Evolutionary conservation across 495 filamentous ascomycete species (phyloP), one percentile per base, ranked within the genome.

Genomic region (Hypoxylon subgilvum): DNA sequence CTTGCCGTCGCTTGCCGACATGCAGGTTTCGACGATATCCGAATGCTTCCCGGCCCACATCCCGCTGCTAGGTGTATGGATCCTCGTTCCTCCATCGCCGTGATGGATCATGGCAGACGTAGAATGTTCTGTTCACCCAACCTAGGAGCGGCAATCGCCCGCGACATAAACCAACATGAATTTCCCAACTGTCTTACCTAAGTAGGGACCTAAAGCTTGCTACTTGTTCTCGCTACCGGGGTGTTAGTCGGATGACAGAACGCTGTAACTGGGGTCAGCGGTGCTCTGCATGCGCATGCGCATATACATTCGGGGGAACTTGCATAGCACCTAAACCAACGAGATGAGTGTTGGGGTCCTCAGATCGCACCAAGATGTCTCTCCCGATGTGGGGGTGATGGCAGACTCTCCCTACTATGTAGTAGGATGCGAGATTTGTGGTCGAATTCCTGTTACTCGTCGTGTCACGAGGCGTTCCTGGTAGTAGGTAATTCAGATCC

Each of bases 1-100:
- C 49, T 65, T 55, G 36, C 49, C 44, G 61, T 45, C 27, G 49
- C 44, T 56, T 55, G 55, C 61, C 55, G 47, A 28, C 54, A 18
- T 56, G 55, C 55, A 65, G 55, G 16, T 14, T 59, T 52, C 50
- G 49, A 45, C 50, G 49, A 48, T 48, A 52, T 50, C 28, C 41
- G 27, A 57, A 35, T 52, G 34, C 28, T 50, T n/a, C 28, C 19
- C 16, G 16, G 13, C 28, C 16, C 28, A 31, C 27, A 40, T 59
- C 8, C 34, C 43, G 17, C 25, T 31, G 36, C 4, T 30, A 28
- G 13, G 25, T 49, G 38, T 12, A 2, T 49, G 19, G 9, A 18
- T 45, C 35, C 32, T n/a, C n/a, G n/a, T n/a, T n/a, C n/a, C n/a
- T n/a, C n/a, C n/a, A n/a, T n/a, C n/a, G n/a, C n/a, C n/a, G n/a